Conservation (phyloP, 106 monocot genomes). For the Dendrobium catenatum region DNA sequence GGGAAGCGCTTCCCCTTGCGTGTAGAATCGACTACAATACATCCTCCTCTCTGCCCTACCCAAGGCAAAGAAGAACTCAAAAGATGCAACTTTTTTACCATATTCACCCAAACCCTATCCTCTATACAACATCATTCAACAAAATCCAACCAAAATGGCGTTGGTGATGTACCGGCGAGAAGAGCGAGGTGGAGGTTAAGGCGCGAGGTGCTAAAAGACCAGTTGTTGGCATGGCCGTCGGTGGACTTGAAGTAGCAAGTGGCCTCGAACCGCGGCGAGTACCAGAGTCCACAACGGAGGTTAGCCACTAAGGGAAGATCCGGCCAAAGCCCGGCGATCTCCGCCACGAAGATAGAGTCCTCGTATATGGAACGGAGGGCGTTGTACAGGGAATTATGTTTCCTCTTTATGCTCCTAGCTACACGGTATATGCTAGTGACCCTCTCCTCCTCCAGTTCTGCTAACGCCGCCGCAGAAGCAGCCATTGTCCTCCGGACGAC, state of each 20-base stretch:
- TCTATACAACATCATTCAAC: neutral
- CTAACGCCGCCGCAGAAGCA: neutral
- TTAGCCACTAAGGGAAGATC: constrained; percentile 83
- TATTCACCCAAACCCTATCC: neutral
- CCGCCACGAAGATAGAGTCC: constrained; percentile 81
- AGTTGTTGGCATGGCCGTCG: constrained; percentile 86
- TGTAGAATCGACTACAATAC: constrained; percentile 88
- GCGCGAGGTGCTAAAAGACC: constrained; percentile 79
- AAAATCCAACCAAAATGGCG: neutral
- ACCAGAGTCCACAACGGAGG: constrained; percentile 96
- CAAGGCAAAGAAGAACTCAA: constrained; percentile 4
- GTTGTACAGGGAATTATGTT: constrained; percentile 61
- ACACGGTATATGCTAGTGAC: constrained; percentile 60
- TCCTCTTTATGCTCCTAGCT: constrained; percentile 53
- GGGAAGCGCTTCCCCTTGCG: constrained; percentile 90
- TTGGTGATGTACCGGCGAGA: constrained; percentile 48
- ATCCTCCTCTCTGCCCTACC: constrained; percentile 92
- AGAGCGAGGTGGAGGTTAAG: constrained; percentile 87
- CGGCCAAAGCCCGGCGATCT: constrained; percentile 83
- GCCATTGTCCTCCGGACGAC: neutral
- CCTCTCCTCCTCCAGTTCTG: constrained; percentile 5
- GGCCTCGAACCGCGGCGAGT: constrained; percentile 50
- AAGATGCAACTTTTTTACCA: neutral
- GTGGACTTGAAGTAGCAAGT: constrained; percentile 98
- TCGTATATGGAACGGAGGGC: constrained; percentile 84